Evolutionary conservation across 2,329 filamentous ascomycete genomes (phyloP).

Genomic region (Colletotrichum tropicicola): DNA sequence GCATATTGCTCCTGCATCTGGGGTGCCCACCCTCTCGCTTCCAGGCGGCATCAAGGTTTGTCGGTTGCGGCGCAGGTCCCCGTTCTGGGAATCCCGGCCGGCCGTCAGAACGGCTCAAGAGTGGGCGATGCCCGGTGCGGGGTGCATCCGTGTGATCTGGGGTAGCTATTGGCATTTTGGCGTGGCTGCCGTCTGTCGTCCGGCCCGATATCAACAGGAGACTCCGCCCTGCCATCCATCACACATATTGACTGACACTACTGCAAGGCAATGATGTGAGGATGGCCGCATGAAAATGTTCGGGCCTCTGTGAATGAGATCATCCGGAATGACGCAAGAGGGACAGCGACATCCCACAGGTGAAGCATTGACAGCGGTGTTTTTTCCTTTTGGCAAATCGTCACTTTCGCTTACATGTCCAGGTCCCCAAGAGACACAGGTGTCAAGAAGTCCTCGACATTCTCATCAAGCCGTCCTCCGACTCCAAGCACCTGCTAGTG

Average conservation of each 20-base stretch:
- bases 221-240: slow-evolving; percentile 26
- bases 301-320: background rate
- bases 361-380: too few relatives aligned
- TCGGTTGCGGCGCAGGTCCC: slow-evolving; percentile 26
- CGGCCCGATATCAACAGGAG: slow-evolving; percentile 31
- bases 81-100: slow-evolving; percentile 21
- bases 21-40: slow-evolving; percentile 9
- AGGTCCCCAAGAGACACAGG: too few relatives aligned
- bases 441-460: background rate
- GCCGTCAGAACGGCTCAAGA: slow-evolving; percentile 5
- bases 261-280: slow-evolving; percentile 8
- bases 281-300: background rate
- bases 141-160: slow-evolving; percentile 30
- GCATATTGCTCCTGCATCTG: slow-evolving; percentile 15
- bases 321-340: slow-evolving; percentile 4
- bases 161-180: slow-evolving; percentile 26
- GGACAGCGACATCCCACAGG: background rate
- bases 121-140: slow-evolving; percentile 18
- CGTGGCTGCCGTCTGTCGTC: slow-evolving; percentile 1
- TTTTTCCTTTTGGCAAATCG: too few relatives aligned
- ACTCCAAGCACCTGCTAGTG: background rate
- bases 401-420: too few relatives aligned
- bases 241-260: slow-evolving; percentile 6
- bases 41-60: slow-evolving; percentile 17
- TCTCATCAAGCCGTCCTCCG: background rate